A percentile compares a stretch with the other conserved stretches of the same genome.
Evolutionary conservation across 2,329 filamentous ascomycete genomes (phyloP).

Genomic region (Penicillium verrucosum): DNA sequence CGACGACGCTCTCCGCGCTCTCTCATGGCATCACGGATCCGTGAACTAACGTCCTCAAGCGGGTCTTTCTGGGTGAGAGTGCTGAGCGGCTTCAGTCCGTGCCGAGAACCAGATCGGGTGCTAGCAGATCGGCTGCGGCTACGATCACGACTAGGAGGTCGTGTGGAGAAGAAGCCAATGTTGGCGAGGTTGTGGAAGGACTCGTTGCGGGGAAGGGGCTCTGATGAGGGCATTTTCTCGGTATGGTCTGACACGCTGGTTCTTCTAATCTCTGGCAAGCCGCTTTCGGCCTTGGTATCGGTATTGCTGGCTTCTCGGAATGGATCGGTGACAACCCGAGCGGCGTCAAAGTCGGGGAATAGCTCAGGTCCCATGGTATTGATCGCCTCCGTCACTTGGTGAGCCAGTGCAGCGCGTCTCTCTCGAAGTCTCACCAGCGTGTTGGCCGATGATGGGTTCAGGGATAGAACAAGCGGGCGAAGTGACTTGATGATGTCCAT

Average conservation of each 20-base stretch:
- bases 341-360: slow-evolving; percentile 90
- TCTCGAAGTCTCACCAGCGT: slow-evolving; percentile 74
- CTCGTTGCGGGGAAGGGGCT: slow-evolving; percentile 77
- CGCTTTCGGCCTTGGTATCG: slow-evolving; percentile 15
- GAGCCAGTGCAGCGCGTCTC: slow-evolving; percentile 69
- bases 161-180: slow-evolving; percentile 85
- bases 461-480: slow-evolving; percentile 76
- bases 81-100: slow-evolving; percentile 69
- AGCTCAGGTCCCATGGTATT: slow-evolving; percentile 94
- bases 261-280: slow-evolving; percentile 24
- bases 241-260: slow-evolving; percentile 21
- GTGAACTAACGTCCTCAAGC: slow-evolving; percentile 77
- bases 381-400: slow-evolving; percentile 84
- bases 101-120: slow-evolving; percentile 60
- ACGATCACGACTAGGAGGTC: slow-evolving; percentile 75
- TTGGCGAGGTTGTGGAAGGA: slow-evolving; percentile 86
- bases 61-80: slow-evolving; percentile 63
- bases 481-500: slow-evolving; percentile 98
- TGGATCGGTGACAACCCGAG: slow-evolving; percentile 61
- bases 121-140: slow-evolving; percentile 68
- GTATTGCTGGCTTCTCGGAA: slow-evolving; percentile 36
- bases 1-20: slow-evolving; percentile 66
- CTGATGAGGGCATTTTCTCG: slow-evolving; percentile 28
- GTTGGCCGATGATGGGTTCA: slow-evolving; percentile 80
- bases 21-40: slow-evolving; percentile 80